These are phyloP conservation scores for Tulasnella sp. DNA, from an alignment of 768 basidiomycete genomes.

Conservation along the genomic window DNA sequence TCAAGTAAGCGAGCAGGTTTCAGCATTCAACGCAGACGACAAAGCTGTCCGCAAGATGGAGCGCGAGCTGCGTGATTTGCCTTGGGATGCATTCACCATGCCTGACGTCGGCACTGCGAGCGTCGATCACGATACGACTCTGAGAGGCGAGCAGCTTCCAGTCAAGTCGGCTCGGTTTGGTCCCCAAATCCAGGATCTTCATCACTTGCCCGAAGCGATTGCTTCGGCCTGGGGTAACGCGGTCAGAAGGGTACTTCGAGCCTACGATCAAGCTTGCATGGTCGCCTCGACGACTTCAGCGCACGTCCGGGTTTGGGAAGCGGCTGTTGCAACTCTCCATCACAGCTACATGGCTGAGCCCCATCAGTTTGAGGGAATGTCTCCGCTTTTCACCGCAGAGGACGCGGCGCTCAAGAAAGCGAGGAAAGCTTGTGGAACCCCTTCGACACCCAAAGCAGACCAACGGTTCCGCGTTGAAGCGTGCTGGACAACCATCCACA, in stretches of 20 bases:
- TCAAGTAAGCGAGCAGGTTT: background rate
- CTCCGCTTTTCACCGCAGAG: slow-evolving; percentile 13
- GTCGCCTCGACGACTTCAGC: slow-evolving; percentile 41
- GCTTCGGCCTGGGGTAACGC: slow-evolving; percentile 30
- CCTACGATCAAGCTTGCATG: slow-evolving; percentile 31
- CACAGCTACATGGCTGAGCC: slow-evolving; percentile 27
- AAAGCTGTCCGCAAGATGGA: background rate
- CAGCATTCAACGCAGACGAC: background rate
- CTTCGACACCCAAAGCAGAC: slow-evolving; percentile 43
- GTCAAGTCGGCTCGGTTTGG: background rate
- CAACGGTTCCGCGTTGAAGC: slow-evolving; percentile 50
- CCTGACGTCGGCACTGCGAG: background rate
- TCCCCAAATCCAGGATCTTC: background rate
- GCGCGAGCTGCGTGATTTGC: background rate
- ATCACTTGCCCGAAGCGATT: background rate
- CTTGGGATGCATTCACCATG: background rate
- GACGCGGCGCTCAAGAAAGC: slow-evolving; percentile 43
- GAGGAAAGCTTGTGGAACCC: slow-evolving; percentile 41
- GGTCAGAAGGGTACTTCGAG: slow-evolving; percentile 27
- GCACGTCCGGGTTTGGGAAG: slow-evolving; percentile 49
- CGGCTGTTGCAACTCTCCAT: slow-evolving; percentile 42
- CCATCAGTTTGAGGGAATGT: slow-evolving; percentile 28
- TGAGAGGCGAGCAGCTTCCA: background rate
- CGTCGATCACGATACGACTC: background rate
- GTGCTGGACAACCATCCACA: slow-evolving; percentile 40